Evolutionary conservation across 306 rosid species (phyloP).

Genomic region (Citrullus amarus): DNA sequence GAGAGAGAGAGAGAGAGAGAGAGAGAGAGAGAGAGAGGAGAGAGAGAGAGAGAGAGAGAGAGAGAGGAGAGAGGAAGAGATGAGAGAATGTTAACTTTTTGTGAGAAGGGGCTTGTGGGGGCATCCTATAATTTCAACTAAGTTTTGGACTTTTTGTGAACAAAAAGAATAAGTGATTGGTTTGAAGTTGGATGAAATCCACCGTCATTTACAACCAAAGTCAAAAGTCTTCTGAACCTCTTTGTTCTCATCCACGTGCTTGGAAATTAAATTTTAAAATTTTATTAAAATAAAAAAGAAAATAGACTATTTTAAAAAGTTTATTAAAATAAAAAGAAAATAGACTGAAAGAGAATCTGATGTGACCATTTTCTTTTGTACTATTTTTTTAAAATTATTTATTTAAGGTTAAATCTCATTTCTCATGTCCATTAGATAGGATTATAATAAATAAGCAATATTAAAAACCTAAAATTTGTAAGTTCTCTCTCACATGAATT

Average conservation of each 20-base stretch:
- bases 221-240: neutral
- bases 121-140: neutral
- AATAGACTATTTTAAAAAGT: neutral
- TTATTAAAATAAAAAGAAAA: neutral
- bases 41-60: neutral
- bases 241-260: neutral
- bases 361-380: neutral
- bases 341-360: neutral
- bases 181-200: neutral
- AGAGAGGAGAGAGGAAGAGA: neutral
- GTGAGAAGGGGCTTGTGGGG: neutral
- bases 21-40: neutral
- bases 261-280: neutral
- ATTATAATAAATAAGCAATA: too few relatives aligned
- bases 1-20: neutral
- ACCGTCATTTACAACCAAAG: neutral
- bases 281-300: neutral
- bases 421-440: too few relatives aligned
- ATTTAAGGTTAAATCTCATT: too few relatives aligned
- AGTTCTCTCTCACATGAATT: too few relatives aligned
- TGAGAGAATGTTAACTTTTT: neutral
- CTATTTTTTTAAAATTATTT: neutral
- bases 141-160: neutral
- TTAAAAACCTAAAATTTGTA: too few relatives aligned
- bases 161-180: neutral